phyloP scores from a whole-genome alignment of 2,329 filamentous ascomycete species.

The Phaeosphaeriaceae sp. region DNA sequence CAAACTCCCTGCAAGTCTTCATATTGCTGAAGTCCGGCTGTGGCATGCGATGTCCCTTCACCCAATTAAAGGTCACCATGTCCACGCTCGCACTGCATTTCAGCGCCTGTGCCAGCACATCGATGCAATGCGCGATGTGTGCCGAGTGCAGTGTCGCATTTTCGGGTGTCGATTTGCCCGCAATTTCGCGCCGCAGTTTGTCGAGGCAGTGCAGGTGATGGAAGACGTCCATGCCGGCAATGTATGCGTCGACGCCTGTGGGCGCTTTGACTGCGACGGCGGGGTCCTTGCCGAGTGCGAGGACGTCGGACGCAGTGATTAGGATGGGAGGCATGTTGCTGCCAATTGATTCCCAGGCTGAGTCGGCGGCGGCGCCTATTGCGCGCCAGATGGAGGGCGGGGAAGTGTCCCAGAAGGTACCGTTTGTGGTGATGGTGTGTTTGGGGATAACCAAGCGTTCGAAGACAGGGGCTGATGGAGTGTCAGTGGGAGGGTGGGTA shows the following conservation, averaged over 20 bases:
- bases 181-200: slow-evolving; percentile 11
- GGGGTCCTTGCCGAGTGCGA: slow-evolving; percentile 13
- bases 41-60: slow-evolving; percentile 11
- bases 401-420: slow-evolving; percentile 4
- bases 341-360: slow-evolving; percentile 8
- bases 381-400: slow-evolving; percentile 10
- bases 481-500: background rate
- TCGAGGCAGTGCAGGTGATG: slow-evolving; percentile 16
- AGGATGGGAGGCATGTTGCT: slow-evolving; percentile 12
- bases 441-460: slow-evolving; percentile 10
- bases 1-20: slow-evolving; percentile 10
- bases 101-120: slow-evolving; percentile 8
- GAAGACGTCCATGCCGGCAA: slow-evolving; percentile 15
- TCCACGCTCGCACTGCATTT: slow-evolving; percentile 10
- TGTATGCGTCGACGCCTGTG: slow-evolving; percentile 8
- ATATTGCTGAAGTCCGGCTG: slow-evolving; percentile 14
- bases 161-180: slow-evolving; percentile 9
- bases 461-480: slow-evolving; percentile 10
- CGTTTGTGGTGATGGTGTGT: slow-evolving; percentile 7
- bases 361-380: slow-evolving; percentile 6
- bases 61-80: slow-evolving; percentile 15
- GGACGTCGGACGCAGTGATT: slow-evolving; percentile 8
- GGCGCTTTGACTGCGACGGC: slow-evolving; percentile 8
- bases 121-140: slow-evolving; percentile 11
- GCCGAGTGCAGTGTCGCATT: slow-evolving; percentile 6